phyloP scores from a whole-genome alignment of 163 green algal genomes.

The Volvox carteri region DNA sequence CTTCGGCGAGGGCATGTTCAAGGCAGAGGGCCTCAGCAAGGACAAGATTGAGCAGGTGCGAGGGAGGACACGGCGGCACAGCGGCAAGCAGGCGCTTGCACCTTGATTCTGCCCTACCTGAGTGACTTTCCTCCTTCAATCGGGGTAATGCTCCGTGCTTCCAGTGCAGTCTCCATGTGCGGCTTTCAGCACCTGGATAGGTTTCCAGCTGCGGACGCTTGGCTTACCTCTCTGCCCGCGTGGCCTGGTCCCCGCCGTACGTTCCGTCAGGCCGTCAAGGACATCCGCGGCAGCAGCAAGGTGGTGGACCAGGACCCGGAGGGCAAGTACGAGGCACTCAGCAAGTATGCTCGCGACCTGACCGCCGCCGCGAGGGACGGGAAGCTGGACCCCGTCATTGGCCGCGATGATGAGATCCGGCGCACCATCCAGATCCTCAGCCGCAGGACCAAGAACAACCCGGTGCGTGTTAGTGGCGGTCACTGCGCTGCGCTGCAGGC shows the following conservation, averaged over 20 bases:
- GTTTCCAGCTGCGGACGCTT: too few relatives aligned
- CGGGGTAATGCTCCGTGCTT: not conserved
- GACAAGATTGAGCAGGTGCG: slow-evolving; percentile 65
- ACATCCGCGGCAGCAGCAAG: slow-evolving; percentile 76
- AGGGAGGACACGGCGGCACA: too few relatives aligned
- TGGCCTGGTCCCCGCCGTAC: too few relatives aligned
- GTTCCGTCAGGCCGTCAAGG: slow-evolving; percentile 79
- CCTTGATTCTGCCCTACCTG: not conserved
- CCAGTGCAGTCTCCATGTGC: too few relatives aligned
- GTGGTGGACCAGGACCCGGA: slow-evolving; percentile 81
- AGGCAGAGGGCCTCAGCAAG: slow-evolving; percentile 77
- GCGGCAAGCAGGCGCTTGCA: too few relatives aligned
- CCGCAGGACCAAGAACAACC: slow-evolving; percentile 98
- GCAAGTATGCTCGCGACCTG: slow-evolving; percentile 95
- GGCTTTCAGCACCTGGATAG: too few relatives aligned
- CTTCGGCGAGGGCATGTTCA: slow-evolving; percentile 84
- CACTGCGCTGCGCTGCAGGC: too few relatives aligned
- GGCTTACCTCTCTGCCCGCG: too few relatives aligned
- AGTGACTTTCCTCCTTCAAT: not conserved
- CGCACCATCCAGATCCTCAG: slow-evolving; percentile 93
- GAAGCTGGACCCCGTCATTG: slow-evolving; percentile 98
- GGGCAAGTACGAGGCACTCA: slow-evolving; percentile 96
- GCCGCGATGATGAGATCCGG: slow-evolving; percentile 90
- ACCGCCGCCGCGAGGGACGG: slow-evolving; percentile 89
- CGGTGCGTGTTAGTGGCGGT: slow-evolving; percentile 74